Base-by-base conservation (phyloP, 345 rosid species). In the Eucalyptus urophylla region DNA sequence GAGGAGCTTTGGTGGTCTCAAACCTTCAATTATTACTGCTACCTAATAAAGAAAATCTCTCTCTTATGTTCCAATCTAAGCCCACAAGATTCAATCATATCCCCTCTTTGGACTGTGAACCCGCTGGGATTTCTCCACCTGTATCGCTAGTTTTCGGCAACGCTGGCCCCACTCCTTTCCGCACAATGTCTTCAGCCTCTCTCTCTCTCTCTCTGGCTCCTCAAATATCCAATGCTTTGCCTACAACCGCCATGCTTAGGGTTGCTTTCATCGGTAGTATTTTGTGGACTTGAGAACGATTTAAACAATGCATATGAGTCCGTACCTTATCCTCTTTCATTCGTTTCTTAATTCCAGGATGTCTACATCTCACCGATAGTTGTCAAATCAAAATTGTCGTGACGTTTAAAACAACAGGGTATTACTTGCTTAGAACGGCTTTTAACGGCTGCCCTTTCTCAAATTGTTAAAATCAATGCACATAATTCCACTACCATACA, bases 401-500 rank as follows among this genome's bases (percentile, higher is more conserved):
- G 8, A 33, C 19, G 8, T 19, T 24, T 76, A 4, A 37, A 10
- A 76, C 6, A 3, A 40, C 7, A 37, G 14, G 4, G 7, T 12
- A 72, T 72, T 72, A 72, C 14, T 21, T 11, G 4, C 14, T 37
- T 10, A 37, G 24, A 6, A 10, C 1, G 1, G 0, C 45, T 11
- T 37, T 72, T 37, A 72, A 72, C 25, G 27, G 24, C 5, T 16
- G 17, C 40, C 9, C 5, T 65, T 65, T n/a, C 76, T 8, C 33
- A n/a, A 65, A 65, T n/a, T 65, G 21, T 65, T 65, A 19, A n/a
- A 65, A 65, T 65, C 21, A 15, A 65, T n/a, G 76, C 9, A n/a
- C 76, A 14, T 0, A 14, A 65, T 15, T 65, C 0, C 5, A n/a
- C 8, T 13, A 60, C 1, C 69, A 27, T 60, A 5, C 0, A 25